Evolutionary conservation across 2,329 filamentous ascomycete species (phyloP).

Genomic region (Alternaria ethzedia): DNA sequence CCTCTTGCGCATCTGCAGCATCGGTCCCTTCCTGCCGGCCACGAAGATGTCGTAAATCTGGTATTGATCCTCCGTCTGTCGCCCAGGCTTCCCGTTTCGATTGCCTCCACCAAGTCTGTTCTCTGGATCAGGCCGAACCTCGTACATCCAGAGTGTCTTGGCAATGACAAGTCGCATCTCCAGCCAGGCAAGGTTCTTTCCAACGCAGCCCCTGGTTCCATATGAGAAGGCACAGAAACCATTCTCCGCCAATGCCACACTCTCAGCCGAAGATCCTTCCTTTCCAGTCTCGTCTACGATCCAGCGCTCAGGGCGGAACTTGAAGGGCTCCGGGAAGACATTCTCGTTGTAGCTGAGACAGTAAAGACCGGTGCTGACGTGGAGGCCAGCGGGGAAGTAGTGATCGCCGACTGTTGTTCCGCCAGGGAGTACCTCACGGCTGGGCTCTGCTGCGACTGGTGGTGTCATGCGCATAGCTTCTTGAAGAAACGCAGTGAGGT

Average conservation of each 20-base stretch:
- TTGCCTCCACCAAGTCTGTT: slow-evolving; percentile 33
- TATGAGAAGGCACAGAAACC: slow-evolving; percentile 33
- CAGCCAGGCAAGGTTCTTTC: slow-evolving; percentile 40
- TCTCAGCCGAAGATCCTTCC: slow-evolving; percentile 16
- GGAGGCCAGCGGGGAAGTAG: slow-evolving; percentile 24
- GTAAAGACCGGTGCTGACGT: slow-evolving; percentile 22
- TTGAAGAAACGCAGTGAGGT: slow-evolving; percentile 29
- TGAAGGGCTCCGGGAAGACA: slow-evolving; percentile 25
- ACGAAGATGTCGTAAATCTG: slow-evolving; percentile 39
- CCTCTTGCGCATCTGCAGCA: slow-evolving; percentile 29
- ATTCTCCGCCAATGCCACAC: slow-evolving; percentile 18
- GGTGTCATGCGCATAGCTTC: slow-evolving; percentile 33
- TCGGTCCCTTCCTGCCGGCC: slow-evolving; percentile 41
- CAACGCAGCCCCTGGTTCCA: slow-evolving; percentile 38
- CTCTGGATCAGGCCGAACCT: slow-evolving; percentile 26
- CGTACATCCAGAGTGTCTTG: slow-evolving; percentile 29
- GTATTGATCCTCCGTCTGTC: slow-evolving; percentile 29
- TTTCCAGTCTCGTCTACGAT: slow-evolving; percentile 22
- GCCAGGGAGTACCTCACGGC: slow-evolving; percentile 29
- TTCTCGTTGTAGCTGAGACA: slow-evolving; percentile 24
- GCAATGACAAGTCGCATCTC: slow-evolving; percentile 36
- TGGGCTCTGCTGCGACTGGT: slow-evolving; percentile 23
- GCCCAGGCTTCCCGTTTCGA: slow-evolving; percentile 18
- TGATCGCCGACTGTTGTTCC: slow-evolving; percentile 25
- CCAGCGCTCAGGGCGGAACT: slow-evolving; percentile 38